Evolutionary conservation across 495 filamentous ascomycete species (phyloP).

Genomic region (Arthonia radiata): DNA sequence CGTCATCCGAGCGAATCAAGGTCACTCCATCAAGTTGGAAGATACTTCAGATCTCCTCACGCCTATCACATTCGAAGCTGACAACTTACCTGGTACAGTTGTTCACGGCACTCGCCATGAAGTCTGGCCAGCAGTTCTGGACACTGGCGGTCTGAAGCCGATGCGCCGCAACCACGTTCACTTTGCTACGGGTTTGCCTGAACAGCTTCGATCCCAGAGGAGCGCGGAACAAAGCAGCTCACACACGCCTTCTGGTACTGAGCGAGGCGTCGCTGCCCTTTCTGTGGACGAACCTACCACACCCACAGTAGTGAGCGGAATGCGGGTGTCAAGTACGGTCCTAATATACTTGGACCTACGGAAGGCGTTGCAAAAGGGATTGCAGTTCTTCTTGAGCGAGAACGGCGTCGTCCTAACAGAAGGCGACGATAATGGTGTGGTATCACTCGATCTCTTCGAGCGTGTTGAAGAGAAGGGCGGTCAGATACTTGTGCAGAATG

Average conservation of each 20-base stretch:
- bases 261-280: slow-evolving; percentile 5
- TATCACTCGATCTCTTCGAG: slow-evolving; percentile 15
- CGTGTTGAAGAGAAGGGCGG: slow-evolving; percentile 35
- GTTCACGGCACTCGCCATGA: slow-evolving; percentile 74
- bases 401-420: slow-evolving; percentile 45
- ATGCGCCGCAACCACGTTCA: slow-evolving; percentile 80
- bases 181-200: slow-evolving; percentile 44
- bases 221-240: slow-evolving; percentile 7
- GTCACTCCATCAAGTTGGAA: slow-evolving; percentile 45
- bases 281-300: slow-evolving; percentile 1
- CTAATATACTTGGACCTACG: slow-evolving; percentile 58
- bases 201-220: slow-evolving; percentile 10
- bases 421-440: slow-evolving; percentile 20
- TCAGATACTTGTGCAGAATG: slow-evolving; percentile 37
- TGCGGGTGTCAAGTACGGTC: slow-evolving; percentile 55
- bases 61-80: slow-evolving; percentile 25
- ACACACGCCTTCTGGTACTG: slow-evolving; percentile 6
- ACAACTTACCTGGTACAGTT: slow-evolving; percentile 33
- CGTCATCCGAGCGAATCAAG: slow-evolving; percentile 86
- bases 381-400: slow-evolving; percentile 65
- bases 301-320: slow-evolving; percentile 50
- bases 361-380: slow-evolving; percentile 33
- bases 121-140: slow-evolving; percentile 47
- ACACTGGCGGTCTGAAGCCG: slow-evolving; percentile 43
- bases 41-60: slow-evolving; percentile 41